A percentile compares a stretch with the other conserved stretches of the same genome.
Evolutionary conservation across 176 grass and related monocot genomes (phyloP).

Genomic region (Tillandsia leiboldiana): DNA sequence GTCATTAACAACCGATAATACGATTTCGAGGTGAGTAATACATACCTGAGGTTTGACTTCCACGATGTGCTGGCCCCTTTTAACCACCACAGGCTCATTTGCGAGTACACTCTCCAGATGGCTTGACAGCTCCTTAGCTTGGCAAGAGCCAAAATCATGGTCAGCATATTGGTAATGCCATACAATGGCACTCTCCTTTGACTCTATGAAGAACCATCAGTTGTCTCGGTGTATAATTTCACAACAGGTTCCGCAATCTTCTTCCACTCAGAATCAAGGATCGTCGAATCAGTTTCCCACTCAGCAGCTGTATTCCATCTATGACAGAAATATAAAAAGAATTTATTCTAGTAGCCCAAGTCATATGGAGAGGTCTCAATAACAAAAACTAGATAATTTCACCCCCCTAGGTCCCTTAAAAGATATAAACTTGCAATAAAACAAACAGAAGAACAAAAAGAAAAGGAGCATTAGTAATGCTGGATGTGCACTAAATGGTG

Average conservation of each 20-base stretch:
- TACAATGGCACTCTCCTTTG: constrained; percentile 53
- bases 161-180: constrained; percentile 59
- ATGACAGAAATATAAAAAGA: constrained; percentile 9
- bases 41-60: constrained; percentile 51
- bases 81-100: constrained; percentile 48
- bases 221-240: constrained; percentile 37
- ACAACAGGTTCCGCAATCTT: constrained; percentile 33
- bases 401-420: too few species aligned
- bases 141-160: constrained; percentile 48
- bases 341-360: constrained; percentile 8
- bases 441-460: too few species aligned
- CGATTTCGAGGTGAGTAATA: constrained; percentile 1
- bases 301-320: constrained; percentile 41
- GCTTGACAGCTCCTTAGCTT: constrained; percentile 52
- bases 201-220: constrained; percentile 42
- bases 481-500: neutral
- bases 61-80: constrained; percentile 47
- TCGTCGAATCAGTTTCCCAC: constrained; percentile 32
- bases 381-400: too few species aligned
- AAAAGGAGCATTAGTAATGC: too few species aligned
- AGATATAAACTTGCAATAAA: too few species aligned
- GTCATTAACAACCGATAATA: constrained; percentile 11
- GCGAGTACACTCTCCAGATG: constrained; percentile 44
- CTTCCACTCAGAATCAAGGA: constrained; percentile 33
- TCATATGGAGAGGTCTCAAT: too few species aligned